phyloP scores from a whole-genome alignment of 257 asterid species.

The Solanum medicagineum region DNA sequence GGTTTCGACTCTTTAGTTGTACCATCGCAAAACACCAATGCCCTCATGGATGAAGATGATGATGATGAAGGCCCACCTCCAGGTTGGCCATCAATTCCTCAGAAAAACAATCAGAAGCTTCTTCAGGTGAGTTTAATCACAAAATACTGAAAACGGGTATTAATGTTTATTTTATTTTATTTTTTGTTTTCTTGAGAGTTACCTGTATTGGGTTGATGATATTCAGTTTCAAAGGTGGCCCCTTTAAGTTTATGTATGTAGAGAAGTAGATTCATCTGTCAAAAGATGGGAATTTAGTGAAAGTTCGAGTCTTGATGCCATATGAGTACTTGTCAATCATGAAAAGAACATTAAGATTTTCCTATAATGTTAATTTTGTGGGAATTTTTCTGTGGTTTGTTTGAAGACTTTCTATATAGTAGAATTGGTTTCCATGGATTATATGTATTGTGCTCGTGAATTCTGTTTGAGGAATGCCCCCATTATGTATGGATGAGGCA shows the following conservation, averaged over 20 bases:
- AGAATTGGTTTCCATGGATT: not conserved
- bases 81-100: constrained; percentile 43
- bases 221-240: not conserved
- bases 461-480: not conserved
- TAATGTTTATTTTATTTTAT: not conserved
- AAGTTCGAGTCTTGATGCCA: not conserved
- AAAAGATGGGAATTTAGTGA: not conserved
- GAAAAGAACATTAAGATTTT: not conserved
- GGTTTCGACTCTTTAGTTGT: constrained; percentile 42
- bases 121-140: constrained; percentile 19
- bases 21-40: constrained; percentile 7
- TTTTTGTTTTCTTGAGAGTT: not conserved
- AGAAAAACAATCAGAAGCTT: constrained; percentile 1
- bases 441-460: not conserved
- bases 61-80: constrained; percentile 77
- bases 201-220: not conserved
- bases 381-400: not conserved
- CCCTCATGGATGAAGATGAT: constrained; percentile 1
- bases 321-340: not conserved
- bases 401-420: not conserved
- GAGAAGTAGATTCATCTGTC: not conserved
- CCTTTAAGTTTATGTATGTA: not conserved
- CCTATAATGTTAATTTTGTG: not conserved
- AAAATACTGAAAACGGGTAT: not conserved
- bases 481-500: not conserved